Evolutionary conservation across 2,329 filamentous ascomycete genomes (phyloP).

Genomic region (Colletotrichum godetiae): DNA sequence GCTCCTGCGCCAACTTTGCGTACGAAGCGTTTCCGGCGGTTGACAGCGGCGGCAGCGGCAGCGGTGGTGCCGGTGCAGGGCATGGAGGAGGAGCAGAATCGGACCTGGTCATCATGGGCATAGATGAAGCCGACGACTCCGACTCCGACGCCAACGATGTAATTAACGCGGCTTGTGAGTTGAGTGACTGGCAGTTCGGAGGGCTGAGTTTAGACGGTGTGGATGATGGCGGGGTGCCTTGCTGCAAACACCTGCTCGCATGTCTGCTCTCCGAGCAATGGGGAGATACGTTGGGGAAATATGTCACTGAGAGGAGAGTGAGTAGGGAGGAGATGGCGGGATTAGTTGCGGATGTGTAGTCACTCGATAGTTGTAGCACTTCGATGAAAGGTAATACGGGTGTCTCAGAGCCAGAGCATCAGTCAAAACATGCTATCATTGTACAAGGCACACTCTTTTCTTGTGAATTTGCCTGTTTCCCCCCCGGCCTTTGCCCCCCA

Average conservation of each 20-base stretch:
- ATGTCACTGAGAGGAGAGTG: conserved; percentile 66
- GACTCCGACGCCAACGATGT: background rate
- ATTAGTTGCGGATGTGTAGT: conserved; percentile 62
- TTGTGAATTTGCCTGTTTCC: conserved; percentile 27
- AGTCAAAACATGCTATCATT: conserved; percentile 34
- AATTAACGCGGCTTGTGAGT: background rate
- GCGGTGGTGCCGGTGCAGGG: background rate
- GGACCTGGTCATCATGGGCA: conserved; percentile 30
- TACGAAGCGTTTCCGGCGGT: conserved; percentile 73
- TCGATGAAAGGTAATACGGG: background rate
- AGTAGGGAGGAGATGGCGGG: conserved; percentile 78
- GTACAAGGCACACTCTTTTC: conserved; percentile 34
- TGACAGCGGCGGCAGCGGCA: background rate
- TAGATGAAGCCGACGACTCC: conserved; percentile 25
- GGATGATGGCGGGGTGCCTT: conserved; percentile 58
- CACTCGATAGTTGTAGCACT: background rate
- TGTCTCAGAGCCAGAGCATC: conserved; percentile 5
- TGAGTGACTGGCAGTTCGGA: conserved; percentile 56
- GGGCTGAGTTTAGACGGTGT: conserved; percentile 56
- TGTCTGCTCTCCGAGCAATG: conserved; percentile 81
- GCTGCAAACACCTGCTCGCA: conserved; percentile 91
- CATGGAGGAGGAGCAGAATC: too few relatives aligned
- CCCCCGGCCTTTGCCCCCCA: conserved; percentile 23
- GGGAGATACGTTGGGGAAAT: conserved; percentile 63
- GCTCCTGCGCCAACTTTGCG: conserved; percentile 87